Evolutionary conservation across 805 yeast species (phyloP).

Genomic region (Cyberlindnera lachancei): DNA sequence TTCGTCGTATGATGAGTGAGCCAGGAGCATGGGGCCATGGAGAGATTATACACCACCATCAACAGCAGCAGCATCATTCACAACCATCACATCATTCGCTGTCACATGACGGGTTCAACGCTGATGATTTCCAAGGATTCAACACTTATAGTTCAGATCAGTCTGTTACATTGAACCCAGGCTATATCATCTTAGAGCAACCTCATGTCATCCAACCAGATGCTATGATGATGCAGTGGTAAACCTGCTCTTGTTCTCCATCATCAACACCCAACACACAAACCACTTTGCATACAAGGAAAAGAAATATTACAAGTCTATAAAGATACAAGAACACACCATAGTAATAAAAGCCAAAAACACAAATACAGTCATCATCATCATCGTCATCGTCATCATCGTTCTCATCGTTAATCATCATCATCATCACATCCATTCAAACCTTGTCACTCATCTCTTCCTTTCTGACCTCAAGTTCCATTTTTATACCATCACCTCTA

Average conservation of each 20-base stretch:
- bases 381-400: no score
- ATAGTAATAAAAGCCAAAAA: no score
- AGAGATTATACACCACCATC: neutral
- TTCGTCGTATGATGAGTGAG: constrained; percentile 14
- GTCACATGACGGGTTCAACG: constrained; percentile 11
- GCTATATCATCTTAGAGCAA: constrained; percentile 13
- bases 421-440: no score
- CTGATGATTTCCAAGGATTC: constrained; percentile 17
- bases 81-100: neutral
- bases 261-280: neutral
- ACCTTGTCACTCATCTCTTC: no score
- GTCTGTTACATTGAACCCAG: constrained; percentile 10
- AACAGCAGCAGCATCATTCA: no score
- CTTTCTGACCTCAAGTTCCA: no score
- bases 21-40: constrained; percentile 4
- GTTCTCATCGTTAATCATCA: no score
- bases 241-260: constrained; percentile 5
- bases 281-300: no score
- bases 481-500: no score
- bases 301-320: no score
- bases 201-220: constrained; percentile 8
- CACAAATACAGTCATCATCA: no score
- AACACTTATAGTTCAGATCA: constrained; percentile 3
- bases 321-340: no score
- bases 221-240: constrained; percentile 15